Conservation (phyloP, 2,329 filamentous ascomycete species). For the Monosporascus sp. region DNA sequence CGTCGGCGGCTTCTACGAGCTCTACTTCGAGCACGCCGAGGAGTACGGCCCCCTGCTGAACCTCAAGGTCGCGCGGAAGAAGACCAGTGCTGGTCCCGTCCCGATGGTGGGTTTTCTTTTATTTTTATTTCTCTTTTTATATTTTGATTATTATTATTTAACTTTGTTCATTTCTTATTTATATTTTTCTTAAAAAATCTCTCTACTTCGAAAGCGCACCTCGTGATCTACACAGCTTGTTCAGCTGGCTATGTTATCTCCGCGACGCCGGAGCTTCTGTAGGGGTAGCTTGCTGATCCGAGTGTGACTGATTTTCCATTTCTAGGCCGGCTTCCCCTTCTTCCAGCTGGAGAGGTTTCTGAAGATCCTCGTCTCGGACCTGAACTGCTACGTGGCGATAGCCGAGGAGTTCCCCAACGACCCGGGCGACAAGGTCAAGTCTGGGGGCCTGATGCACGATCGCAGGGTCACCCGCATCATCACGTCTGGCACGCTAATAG, state of each 20-base stretch:
- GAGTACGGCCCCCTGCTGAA: slow-evolving; percentile 81
- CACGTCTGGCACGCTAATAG: slow-evolving; percentile 91
- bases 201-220: too few species aligned
- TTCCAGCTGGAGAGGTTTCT: slow-evolving; percentile 90
- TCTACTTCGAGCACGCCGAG: slow-evolving; percentile 95
- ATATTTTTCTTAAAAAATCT: too few species aligned
- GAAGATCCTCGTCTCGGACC: slow-evolving; percentile 86
- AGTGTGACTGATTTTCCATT: slow-evolving; percentile 16
- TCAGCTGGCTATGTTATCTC: too few species aligned
- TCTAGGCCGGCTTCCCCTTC: slow-evolving; percentile 83
- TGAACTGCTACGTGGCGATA: slow-evolving; percentile 86
- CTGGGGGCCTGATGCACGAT: slow-evolving; percentile 77
- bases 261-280: too few species aligned
- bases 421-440: slow-evolving; percentile 62
- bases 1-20: slow-evolving; percentile 93
- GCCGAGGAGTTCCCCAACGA: slow-evolving; percentile 86
- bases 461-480: slow-evolving; percentile 81
- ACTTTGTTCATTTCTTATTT: too few species aligned
- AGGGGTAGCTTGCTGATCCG: too few species aligned
- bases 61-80: slow-evolving; percentile 78
- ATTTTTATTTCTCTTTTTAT: slow-evolving; percentile 8
- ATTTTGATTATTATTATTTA: too few species aligned
- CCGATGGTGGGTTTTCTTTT: slow-evolving; percentile 62
- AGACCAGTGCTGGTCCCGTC: slow-evolving; percentile 71
- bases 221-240: too few species aligned